These are phyloP conservation scores for Verticillium alfalfae DNA, from an alignment of 2,329 filamentous ascomycete genomes.

Conservation along the genomic window DNA sequence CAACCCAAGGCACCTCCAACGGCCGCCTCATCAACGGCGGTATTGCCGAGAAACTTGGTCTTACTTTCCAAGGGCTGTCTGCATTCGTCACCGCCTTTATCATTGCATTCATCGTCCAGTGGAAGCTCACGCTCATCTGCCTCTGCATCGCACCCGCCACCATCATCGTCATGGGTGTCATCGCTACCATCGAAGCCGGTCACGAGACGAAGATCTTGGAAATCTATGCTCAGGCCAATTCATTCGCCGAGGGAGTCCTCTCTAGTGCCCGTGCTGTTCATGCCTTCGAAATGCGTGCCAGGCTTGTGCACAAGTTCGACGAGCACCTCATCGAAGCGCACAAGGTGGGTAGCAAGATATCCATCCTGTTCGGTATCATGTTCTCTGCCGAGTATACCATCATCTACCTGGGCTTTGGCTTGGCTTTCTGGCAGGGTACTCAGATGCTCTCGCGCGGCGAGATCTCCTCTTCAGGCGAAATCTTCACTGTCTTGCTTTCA, in stretches of 20 bases:
- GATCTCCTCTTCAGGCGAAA: constrained; percentile 27
- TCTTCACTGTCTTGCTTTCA: constrained; percentile 33
- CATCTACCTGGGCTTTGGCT: constrained; percentile 34
- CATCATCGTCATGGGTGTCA: constrained; percentile 22
- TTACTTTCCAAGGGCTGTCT: constrained; percentile 30
- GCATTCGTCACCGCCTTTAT: constrained; percentile 31
- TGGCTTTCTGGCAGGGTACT: constrained; percentile 40
- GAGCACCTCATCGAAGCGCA: constrained; percentile 28
- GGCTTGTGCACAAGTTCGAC: constrained; percentile 31
- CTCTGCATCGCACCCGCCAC: constrained; percentile 23
- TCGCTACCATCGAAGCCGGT: constrained; percentile 18
- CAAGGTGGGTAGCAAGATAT: constrained; percentile 29
- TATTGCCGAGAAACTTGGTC: constrained; percentile 32
- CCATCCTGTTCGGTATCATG: constrained; percentile 27
- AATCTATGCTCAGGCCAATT: constrained; percentile 24
- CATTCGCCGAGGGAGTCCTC: constrained; percentile 29
- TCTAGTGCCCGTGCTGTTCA: constrained; percentile 33
- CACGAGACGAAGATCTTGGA: constrained; percentile 27
- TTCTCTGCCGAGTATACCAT: constrained; percentile 33
- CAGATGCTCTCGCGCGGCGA: constrained; percentile 29
- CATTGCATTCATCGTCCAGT: constrained; percentile 32
- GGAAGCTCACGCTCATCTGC: constrained; percentile 36
- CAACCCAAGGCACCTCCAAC: constrained; percentile 37
- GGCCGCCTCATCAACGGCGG: constrained; percentile 34
- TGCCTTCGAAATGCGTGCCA: constrained; percentile 33